These are phyloP conservation scores for Leptomonas pyrrhocoris DNA, from an alignment of 208 protist genomes.

Conservation along the genomic window DNA sequence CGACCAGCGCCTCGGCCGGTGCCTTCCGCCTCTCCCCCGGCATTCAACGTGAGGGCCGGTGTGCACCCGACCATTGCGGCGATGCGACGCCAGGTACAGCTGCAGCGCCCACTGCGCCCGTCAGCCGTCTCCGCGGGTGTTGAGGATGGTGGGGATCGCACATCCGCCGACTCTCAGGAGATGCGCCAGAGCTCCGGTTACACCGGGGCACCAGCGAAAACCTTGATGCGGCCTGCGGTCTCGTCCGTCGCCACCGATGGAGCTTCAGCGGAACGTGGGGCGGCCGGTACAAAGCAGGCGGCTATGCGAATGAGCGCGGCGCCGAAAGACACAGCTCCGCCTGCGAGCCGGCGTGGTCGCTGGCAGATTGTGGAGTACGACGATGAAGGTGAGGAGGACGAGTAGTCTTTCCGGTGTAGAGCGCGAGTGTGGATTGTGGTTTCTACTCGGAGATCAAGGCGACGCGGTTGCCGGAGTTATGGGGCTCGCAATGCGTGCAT, in stretches of 20 bases:
- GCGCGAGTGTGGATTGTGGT: not conserved
- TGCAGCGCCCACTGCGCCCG: slow-evolving; percentile 37
- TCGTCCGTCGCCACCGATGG: not conserved
- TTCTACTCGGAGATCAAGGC: not conserved
- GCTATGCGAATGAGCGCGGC: not conserved
- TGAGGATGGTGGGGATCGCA: slow-evolving; percentile 13
- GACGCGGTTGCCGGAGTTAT: no score
- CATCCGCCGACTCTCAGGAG: not conserved
- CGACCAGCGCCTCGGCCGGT: not conserved
- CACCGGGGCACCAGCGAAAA: no score
- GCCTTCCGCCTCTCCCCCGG: not conserved
- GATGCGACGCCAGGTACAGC: slow-evolving; percentile 33
- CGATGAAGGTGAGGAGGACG: slow-evolving; percentile 41
- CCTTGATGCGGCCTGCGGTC: not conserved
- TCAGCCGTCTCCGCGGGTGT: slow-evolving; percentile 25
- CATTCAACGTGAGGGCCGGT: not conserved
- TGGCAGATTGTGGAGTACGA: slow-evolving; percentile 88
- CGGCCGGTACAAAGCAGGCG: not conserved
- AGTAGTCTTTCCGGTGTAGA: not conserved
- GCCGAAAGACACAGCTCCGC: slow-evolving; percentile 32
- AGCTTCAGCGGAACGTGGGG: not conserved
- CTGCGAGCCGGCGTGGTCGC: slow-evolving; percentile 38
- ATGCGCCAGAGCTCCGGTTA: not conserved
- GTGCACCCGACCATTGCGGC: slow-evolving; percentile 7
- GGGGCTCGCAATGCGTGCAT: no score